phyloP scores from a whole-genome alignment of 345 rosid genomes.

The Combretum micranthum region DNA sequence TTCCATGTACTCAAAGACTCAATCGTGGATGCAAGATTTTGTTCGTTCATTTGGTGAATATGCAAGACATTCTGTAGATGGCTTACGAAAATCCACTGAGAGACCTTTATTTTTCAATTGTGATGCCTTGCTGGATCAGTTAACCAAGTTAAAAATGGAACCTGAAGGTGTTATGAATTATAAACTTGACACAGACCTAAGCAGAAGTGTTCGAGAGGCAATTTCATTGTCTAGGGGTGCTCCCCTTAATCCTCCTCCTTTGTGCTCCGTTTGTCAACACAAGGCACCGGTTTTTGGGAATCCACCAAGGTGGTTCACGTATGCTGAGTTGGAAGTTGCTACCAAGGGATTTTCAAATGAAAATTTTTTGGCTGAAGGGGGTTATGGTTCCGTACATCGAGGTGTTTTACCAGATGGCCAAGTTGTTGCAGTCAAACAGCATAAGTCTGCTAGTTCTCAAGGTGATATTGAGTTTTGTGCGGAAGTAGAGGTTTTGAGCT shows the following conservation, averaged over 20 bases:
- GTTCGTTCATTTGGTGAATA: constrained; percentile 35
- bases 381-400: constrained; percentile 91
- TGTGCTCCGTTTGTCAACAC: constrained; percentile 90
- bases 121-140: constrained; percentile 37
- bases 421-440: constrained; percentile 92
- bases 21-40: constrained; percentile 47
- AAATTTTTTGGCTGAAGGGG: constrained; percentile 98
- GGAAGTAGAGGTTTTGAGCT: constrained; percentile 94
- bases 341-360: constrained; percentile 72
- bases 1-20: constrained; percentile 33
- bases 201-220: constrained; percentile 83
- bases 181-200: constrained; percentile 44
- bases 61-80: constrained; percentile 26
- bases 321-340: constrained; percentile 69
- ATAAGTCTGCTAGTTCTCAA: constrained; percentile 91
- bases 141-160: constrained; percentile 45
- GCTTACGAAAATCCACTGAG: constrained; percentile 30
- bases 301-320: constrained; percentile 96
- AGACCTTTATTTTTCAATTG: constrained; percentile 32
- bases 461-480: constrained; percentile 95
- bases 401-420: constrained; percentile 79
- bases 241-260: constrained; percentile 91
- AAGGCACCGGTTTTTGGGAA: constrained; percentile 90
- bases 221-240: constrained; percentile 66
- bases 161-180: constrained; percentile 35